These are phyloP conservation scores for Blastomyces gilchristii DNA, from an alignment of 2,329 filamentous ascomycete species.

Conservation along the genomic window DNA sequence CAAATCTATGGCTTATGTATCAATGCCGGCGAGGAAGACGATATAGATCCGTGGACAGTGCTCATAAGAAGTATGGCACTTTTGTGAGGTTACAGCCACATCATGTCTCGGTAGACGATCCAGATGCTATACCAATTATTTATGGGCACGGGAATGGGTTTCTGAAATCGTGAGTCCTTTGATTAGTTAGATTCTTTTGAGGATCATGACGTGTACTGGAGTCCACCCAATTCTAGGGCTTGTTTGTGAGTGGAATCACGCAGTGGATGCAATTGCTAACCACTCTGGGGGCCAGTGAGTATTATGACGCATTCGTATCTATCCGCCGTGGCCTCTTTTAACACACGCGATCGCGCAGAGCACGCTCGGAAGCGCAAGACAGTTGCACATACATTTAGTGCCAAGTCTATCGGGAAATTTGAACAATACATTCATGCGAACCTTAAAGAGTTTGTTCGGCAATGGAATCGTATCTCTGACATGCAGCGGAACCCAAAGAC, in stretches of 20 bases:
- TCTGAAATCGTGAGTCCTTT: constrained; percentile 51
- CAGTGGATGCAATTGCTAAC: constrained; percentile 1
- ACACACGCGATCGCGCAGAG: constrained; percentile 69
- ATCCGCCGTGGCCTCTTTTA: constrained; percentile 77
- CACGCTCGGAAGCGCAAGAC: constrained; percentile 85
- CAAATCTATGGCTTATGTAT: constrained; percentile 69
- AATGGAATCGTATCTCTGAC: constrained; percentile 59
- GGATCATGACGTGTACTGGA: not conserved
- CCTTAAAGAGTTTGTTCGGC: constrained; percentile 59
- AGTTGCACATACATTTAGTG: constrained; percentile 74
- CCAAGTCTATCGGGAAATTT: constrained; percentile 71
- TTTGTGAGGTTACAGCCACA: constrained; percentile 74
- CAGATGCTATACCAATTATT: constrained; percentile 61
- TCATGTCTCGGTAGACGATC: constrained; percentile 72
- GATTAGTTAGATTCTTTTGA: not conserved
- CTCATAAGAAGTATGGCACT: constrained; percentile 67
- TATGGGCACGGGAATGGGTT: constrained; percentile 75
- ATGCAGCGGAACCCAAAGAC: constrained; percentile 38
- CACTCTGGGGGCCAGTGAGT: constrained; percentile 48
- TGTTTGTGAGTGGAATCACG: not conserved
- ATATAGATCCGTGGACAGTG: constrained; percentile 55
- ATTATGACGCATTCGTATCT: constrained; percentile 85
- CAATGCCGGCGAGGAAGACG: constrained; percentile 56
- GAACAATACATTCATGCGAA: constrained; percentile 82
- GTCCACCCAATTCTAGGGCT: no score